Percentiles rank a stretch among this genome's conserved stretches.
phyloP scores from a whole-genome alignment of 805 yeast species.

The Torulaspora gathmanii region DNA sequence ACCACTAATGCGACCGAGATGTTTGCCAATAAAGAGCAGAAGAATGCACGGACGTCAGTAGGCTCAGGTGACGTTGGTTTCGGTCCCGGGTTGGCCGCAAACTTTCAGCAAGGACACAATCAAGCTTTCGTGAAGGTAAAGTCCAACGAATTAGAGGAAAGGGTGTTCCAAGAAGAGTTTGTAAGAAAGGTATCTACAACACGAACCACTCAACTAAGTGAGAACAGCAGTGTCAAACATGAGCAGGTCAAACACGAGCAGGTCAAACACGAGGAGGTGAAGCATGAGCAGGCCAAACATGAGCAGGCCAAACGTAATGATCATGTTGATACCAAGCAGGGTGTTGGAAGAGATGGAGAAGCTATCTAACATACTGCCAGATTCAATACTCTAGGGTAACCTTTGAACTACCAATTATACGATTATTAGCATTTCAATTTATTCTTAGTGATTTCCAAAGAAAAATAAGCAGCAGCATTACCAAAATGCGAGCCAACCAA shows the following conservation, averaged over 20 bases:
- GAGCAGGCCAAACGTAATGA: too few species aligned
- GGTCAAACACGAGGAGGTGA: too few species aligned
- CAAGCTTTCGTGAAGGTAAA: conserved; percentile 13
- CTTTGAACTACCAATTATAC: too few species aligned
- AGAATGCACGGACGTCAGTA: conserved; percentile 17
- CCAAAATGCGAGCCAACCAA: conserved; percentile 86
- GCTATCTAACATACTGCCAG: not conserved
- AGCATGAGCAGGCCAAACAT: too few species aligned
- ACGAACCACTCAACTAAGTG: not conserved
- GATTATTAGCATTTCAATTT: not conserved
- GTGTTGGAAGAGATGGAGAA: not conserved
- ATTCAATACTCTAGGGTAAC: too few species aligned
- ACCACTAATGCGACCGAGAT: conserved; percentile 24
- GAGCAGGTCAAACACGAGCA: too few species aligned
- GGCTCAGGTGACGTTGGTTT: conserved; percentile 12
- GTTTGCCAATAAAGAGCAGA: conserved; percentile 30
- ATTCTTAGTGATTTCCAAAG: not conserved
- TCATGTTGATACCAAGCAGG: not conserved
- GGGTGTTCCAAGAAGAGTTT: conserved; percentile 5
- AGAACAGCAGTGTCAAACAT: not conserved
- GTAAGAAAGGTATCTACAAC: conserved; percentile 4
- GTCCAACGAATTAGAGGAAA: conserved; percentile 9
- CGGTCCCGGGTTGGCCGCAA: conserved; percentile 2
- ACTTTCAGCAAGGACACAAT: conserved; percentile 3
- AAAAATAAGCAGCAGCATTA: conserved; percentile 19